Conservation (phyloP, 2,329 filamentous ascomycete genomes). For the Hysterium pulicare region DNA sequence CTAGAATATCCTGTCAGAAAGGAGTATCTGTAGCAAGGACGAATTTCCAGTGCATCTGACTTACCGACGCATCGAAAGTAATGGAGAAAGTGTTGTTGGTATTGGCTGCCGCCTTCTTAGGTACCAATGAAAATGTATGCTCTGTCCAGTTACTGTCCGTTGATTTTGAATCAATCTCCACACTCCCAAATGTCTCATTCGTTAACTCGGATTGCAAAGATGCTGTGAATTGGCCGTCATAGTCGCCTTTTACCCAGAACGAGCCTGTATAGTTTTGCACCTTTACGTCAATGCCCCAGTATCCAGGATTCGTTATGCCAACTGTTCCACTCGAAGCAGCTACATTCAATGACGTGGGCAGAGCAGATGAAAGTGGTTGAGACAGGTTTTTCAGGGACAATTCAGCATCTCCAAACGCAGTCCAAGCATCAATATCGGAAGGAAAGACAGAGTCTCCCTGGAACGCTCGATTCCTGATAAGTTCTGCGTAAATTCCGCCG, state of each 20-base stretch:
- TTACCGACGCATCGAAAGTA: conserved; percentile 46
- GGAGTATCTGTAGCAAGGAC: not conserved
- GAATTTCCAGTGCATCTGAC: conserved; percentile 17
- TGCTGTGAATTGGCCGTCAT: conserved; percentile 36
- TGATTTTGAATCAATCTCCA: conserved; percentile 26
- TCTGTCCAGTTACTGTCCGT: conserved; percentile 38
- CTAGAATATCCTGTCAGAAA: not conserved
- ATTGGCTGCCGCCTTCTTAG: conserved; percentile 39
- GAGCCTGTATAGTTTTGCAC: conserved; percentile 49
- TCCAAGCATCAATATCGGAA: conserved; percentile 20
- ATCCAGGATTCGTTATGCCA: conserved; percentile 50
- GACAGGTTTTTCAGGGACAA: conserved; percentile 38
- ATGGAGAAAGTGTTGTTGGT: conserved; percentile 52
- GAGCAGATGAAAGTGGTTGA: conserved; percentile 43
- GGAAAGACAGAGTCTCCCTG: conserved; percentile 41
- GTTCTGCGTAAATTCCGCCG: conserved; percentile 65
- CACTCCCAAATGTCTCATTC: conserved; percentile 39
- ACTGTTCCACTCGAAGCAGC: conserved; percentile 40
- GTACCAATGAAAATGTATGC: conserved; percentile 38
- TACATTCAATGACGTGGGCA: conserved; percentile 44
- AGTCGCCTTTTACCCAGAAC: conserved; percentile 46
- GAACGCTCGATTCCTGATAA: conserved; percentile 65
- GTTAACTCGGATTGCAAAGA: conserved; percentile 41
- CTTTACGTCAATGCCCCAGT: conserved; percentile 52
- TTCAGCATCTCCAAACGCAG: conserved; percentile 30